Conservation (phyloP, 495 filamentous ascomycete species). For the Haplographium delicatum region DNA sequence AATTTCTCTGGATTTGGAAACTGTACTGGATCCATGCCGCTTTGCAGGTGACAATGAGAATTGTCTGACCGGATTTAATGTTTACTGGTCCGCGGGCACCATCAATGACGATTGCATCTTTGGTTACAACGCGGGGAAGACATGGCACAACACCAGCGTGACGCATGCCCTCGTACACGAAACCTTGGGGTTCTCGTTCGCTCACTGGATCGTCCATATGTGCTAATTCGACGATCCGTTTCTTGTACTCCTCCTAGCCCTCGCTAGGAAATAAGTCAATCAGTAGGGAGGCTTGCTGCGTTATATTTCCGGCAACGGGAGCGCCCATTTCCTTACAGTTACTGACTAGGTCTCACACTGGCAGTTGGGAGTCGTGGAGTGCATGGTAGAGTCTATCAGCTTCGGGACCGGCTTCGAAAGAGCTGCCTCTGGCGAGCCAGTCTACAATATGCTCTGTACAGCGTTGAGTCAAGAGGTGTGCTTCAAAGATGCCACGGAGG, state of each 20-base stretch:
- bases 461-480: constrained; percentile 47
- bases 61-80: constrained; percentile 34
- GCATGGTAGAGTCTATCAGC: constrained; percentile 45
- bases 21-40: constrained; percentile 53
- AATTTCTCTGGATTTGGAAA: constrained; percentile 68
- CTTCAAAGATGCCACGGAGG: constrained; percentile 38
- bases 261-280: constrained; percentile 72
- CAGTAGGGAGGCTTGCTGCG: constrained; percentile 70
- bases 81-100: constrained; percentile 42
- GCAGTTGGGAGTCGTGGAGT: constrained; percentile 58
- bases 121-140: constrained; percentile 46
- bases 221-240: constrained; percentile 54
- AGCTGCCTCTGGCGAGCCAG: constrained; percentile 24
- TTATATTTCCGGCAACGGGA: constrained; percentile 63
- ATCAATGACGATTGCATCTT: constrained; percentile 45
- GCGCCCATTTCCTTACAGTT: constrained; percentile 45
- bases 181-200: constrained; percentile 41
- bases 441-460: constrained; percentile 49
- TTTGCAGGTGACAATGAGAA: constrained; percentile 52
- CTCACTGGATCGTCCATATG: constrained; percentile 41
- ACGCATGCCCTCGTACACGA: constrained; percentile 43
- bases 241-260: constrained; percentile 47
- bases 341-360: constrained; percentile 48
- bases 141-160: constrained; percentile 47
- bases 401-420: constrained; percentile 35